These are phyloP conservation scores for Phytophthora brassicae DNA, from an alignment of 352 stramenopile genomes.

Conservation along the genomic window DNA sequence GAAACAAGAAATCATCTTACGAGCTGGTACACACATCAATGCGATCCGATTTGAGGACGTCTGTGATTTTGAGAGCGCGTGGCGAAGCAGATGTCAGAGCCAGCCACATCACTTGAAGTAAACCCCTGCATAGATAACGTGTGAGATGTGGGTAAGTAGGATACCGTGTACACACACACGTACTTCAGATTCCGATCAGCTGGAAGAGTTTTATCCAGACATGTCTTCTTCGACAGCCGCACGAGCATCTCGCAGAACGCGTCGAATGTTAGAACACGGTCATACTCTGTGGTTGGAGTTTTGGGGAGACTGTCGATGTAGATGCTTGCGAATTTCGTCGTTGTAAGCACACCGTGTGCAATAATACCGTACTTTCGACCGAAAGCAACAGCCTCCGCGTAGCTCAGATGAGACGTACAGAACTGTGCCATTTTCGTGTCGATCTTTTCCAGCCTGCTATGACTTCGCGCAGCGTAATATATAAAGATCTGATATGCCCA, in stretches of 20 bases:
- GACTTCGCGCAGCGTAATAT: conserved; percentile 53
- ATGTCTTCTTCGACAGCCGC: conserved; percentile 54
- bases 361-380: conserved; percentile 76
- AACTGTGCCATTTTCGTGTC: conserved; percentile 51
- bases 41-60: conserved; percentile 73
- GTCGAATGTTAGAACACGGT: conserved; percentile 63
- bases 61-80: conserved; percentile 60
- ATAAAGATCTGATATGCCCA: conserved; percentile 45
- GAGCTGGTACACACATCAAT: conserved; percentile 34
- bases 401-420: conserved; percentile 62
- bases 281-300: conserved; percentile 46
- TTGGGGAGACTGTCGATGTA: conserved; percentile 81
- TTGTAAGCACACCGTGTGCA: conserved; percentile 71
- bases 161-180: background rate
- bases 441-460: conserved; percentile 67
- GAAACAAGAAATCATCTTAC: background rate
- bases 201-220: conserved; percentile 31
- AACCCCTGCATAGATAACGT: conserved; percentile 28
- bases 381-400: conserved; percentile 69
- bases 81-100: conserved; percentile 54
- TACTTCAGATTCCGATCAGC: conserved; percentile 66
- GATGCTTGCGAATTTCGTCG: conserved; percentile 70
- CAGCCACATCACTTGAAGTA: conserved; percentile 87
- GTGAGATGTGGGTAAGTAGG: background rate
- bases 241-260: conserved; percentile 72